phyloP scores from a whole-genome alignment of 441 rosid genomes.

The Omphalea diandra region DNA sequence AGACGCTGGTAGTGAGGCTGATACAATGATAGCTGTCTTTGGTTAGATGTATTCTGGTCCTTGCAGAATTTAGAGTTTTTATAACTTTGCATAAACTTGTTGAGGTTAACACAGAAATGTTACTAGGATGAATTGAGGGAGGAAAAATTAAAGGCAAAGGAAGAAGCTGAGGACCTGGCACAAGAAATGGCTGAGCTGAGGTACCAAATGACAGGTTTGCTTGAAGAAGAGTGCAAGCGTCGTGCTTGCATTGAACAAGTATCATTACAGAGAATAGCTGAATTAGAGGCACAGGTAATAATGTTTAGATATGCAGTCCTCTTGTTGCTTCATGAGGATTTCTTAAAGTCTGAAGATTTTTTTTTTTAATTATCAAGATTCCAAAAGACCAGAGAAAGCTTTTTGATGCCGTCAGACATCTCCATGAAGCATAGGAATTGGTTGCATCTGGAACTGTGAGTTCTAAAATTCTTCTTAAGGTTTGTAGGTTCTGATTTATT shows the following conservation, averaged over 20 bases:
- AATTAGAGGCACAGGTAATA: constrained; percentile 80
- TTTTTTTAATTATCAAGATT: constrained; percentile 41
- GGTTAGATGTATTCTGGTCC: constrained; percentile 4
- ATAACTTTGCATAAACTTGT: constrained; percentile 4
- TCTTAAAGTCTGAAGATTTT: constrained; percentile 17
- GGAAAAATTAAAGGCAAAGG: constrained; percentile 75
- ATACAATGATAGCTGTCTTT: neutral
- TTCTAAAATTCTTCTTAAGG: constrained; percentile 20
- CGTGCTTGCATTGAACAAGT: constrained; percentile 77
- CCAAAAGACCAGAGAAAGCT: constrained; percentile 41
- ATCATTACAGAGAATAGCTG: constrained; percentile 77
- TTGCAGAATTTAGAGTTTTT: constrained; percentile 17
- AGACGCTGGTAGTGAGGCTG: constrained; percentile 1
- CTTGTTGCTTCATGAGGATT: constrained; percentile 10
- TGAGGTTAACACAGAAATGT: constrained; percentile 24
- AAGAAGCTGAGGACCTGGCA: constrained; percentile 87
- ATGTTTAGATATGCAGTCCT: constrained; percentile 7
- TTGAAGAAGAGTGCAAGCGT: constrained; percentile 85
- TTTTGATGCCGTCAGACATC: constrained; percentile 27
- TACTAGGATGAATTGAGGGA: constrained; percentile 65
- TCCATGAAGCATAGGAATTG: constrained; percentile 31
- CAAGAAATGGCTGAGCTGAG: constrained; percentile 97
- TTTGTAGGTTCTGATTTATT: constrained; percentile 19
- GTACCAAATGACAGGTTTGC: constrained; percentile 73
- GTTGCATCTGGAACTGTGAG: constrained; percentile 17